A percentile compares a stretch with the other conserved stretches of the same genome.
Conservation (phyloP, 805 yeast species). For the Metschnikowia cubensis region DNA sequence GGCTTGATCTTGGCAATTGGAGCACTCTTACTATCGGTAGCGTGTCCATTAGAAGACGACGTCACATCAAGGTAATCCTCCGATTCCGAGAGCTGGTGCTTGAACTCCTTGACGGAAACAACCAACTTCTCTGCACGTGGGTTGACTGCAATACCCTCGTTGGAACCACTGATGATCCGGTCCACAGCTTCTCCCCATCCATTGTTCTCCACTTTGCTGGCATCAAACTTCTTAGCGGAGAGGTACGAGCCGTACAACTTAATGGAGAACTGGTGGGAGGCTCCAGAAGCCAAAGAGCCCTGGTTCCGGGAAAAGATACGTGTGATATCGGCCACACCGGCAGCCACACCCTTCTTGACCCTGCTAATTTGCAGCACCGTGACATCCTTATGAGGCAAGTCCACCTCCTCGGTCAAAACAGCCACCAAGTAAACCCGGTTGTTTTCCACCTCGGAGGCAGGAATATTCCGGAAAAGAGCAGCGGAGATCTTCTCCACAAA, state of each 20-base stretch:
- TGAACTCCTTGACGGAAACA: conserved; percentile 70
- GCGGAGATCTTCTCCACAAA: conserved; percentile 67
- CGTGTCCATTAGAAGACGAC: conserved; percentile 6
- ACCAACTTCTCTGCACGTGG: conserved; percentile 73
- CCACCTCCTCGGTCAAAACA: conserved; percentile 65
- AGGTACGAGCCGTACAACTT: conserved; percentile 69
- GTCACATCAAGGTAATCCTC: conserved; percentile 5
- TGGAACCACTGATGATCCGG: conserved; percentile 70
- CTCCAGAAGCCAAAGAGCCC: conserved; percentile 57
- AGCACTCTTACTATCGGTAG: conserved; percentile 33
- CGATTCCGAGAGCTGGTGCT: conserved; percentile 36
- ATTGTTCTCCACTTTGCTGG: conserved; percentile 34
- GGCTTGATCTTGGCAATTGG: conserved; percentile 66
- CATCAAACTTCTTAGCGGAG: conserved; percentile 34
- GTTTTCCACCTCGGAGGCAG: conserved; percentile 58
- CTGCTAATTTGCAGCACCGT: conserved; percentile 31
- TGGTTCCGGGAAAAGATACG: conserved; percentile 66
- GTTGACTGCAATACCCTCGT: conserved; percentile 72
- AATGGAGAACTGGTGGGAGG: conserved; percentile 66
- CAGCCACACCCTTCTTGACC: conserved; percentile 77
- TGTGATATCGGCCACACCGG: conserved; percentile 83
- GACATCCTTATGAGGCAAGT: conserved; percentile 34
- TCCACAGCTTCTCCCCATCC: conserved; percentile 92
- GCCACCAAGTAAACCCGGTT: conserved; percentile 74
- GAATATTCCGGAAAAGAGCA: conserved; percentile 74